Evolutionary conservation across 1,284 basidiomycete species (phyloP).

Genomic region (Sphagnurus paluster): DNA sequence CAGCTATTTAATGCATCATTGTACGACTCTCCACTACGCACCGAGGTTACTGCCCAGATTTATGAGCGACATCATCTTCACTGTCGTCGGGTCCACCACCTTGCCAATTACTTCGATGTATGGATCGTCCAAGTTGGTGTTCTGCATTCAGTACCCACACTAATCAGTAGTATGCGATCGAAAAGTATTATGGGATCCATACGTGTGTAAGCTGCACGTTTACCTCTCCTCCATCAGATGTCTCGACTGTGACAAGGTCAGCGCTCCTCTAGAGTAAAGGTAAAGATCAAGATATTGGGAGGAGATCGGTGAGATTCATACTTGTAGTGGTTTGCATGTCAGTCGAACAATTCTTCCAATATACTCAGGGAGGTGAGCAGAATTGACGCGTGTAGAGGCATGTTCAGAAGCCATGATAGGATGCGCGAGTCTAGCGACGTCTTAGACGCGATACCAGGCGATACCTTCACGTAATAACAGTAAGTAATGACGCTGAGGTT

Average conservation of each 20-base stretch:
- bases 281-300: neutral
- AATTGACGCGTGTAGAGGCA: slow-evolving; percentile 65
- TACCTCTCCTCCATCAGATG: slow-evolving; percentile 75
- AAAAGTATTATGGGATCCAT: slow-evolving; percentile 20
- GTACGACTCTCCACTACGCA: slow-evolving; percentile 35
- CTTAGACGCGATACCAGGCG: no score
- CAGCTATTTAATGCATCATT: neutral
- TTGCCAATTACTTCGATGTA: slow-evolving; percentile 79
- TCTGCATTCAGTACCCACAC: slow-evolving; percentile 34
- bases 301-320: slow-evolving; percentile 24
- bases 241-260: slow-evolving; percentile 62
- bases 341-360: slow-evolving; percentile 68
- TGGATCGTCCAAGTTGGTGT: slow-evolving; percentile 47
- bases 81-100: slow-evolving; percentile 56
- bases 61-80: slow-evolving; percentile 64
- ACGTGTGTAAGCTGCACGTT: slow-evolving; percentile 53
- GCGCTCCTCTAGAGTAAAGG: slow-evolving; percentile 45
- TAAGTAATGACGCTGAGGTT: no score
- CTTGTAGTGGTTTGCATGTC: slow-evolving; percentile 68
- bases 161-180: slow-evolving; percentile 5
- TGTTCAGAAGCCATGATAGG: slow-evolving; percentile 34
- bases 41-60: slow-evolving; percentile 70
- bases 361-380: slow-evolving; percentile 54
- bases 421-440: no score
- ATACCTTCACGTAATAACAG: no score